A percentile compares a stretch with the other conserved stretches of the same genome.
Conservation (phyloP, 345 rosid genomes). For the Erysimum cheiranthoides region DNA sequence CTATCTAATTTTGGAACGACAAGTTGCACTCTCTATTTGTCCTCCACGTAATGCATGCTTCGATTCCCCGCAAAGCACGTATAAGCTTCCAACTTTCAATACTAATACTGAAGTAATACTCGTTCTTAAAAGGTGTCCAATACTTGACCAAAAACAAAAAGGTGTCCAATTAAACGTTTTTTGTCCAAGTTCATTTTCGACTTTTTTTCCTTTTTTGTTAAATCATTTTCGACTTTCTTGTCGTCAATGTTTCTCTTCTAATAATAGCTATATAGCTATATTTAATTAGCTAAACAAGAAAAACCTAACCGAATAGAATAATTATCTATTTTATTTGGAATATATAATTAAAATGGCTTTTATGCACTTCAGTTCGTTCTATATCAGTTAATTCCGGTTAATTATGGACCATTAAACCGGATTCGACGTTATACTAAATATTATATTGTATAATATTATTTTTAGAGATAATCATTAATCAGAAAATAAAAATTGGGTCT, state of each 20-base stretch:
- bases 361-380: no score
- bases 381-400: no score
- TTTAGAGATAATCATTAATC: slow-evolving; percentile 14
- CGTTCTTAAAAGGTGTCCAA: neutral
- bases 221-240: no score
- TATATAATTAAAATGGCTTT: neutral
- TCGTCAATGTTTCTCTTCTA: no score
- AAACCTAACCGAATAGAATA: no score
- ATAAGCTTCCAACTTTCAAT: slow-evolving; percentile 6
- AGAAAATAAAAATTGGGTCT: neutral
- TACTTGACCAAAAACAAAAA: neutral
- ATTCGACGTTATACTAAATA: slow-evolving; percentile 1
- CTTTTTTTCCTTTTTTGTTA: neutral
- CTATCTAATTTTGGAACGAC: neutral
- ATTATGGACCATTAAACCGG: neutral
- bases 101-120: no score
- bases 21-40: neutral
- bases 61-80: neutral
- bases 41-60: slow-evolving; percentile 38
- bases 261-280: no score
- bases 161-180: slow-evolving; percentile 1
- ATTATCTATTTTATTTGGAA: neutral
- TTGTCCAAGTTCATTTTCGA: slow-evolving; percentile 21
- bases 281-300: no score
- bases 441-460: neutral